Evolutionary conservation across 2,329 filamentous ascomycete genomes (phyloP), one percentile per base, ranked within the genome.

Genomic region (Aspergillus jensenii): DNA sequence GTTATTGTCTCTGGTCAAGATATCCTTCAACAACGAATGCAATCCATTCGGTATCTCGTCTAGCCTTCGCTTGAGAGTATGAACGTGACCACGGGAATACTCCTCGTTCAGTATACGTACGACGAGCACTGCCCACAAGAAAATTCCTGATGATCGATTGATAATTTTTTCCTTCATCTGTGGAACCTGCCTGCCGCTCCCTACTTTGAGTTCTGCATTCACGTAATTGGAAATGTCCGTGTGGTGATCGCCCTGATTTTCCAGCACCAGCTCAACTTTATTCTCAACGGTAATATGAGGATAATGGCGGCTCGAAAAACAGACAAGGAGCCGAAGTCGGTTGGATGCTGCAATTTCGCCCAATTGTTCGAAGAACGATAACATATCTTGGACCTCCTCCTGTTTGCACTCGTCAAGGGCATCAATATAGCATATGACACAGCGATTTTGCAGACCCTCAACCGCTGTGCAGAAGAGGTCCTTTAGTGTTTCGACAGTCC

Each of bases 1-100:
- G 0, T 70, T 19, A 0, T 54, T n/a, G 52, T 87, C 82, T 21
- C 81, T 74, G 0, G 61, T 77, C 3, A 86, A 56, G 0, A 86
- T 81, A 12, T 81, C 69, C 1, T 70, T 71, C 59, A 25, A 71
- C 52, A 60, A 37, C 67, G 55, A 54, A 55, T 75, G 65, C 0
- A 87, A 68, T 0, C 72, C 71, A 4, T 52, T 49, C 0, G 78
- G 79, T 23, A 79, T 73, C 17, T 79, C 72, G 3, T 67, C 17
- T 2, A 82, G 65, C 53, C 66, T 68, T 55, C 71, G 50, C 31
- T 64, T 60, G 6, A 80, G 59, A 0, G 58, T 60, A 21, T 69
- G 61, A 0, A 75, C 60, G 0, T 67, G 63, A 19, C 76, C 70
- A 3, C 62, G 27, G 7, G 65, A 65, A 52, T 65, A 74, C 56